phyloP scores from a whole-genome alignment of 352 stramenopile genomes.

The Globisporangium perplexum region DNA sequence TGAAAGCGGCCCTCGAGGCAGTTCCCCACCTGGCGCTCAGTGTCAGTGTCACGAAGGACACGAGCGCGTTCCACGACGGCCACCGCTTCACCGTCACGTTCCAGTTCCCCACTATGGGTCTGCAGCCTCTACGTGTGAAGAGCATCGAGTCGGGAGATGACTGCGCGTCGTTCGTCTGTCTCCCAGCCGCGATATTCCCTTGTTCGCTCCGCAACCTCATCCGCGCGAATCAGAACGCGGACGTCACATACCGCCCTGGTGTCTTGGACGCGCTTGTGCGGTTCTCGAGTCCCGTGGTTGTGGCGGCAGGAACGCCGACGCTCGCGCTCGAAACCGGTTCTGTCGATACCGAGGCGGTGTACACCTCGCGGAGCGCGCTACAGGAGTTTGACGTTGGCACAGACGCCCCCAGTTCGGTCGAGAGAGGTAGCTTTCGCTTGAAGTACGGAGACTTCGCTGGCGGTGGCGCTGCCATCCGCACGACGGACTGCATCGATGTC shows the following conservation, averaged over 20 bases:
- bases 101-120: constrained; percentile 35
- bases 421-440: constrained; percentile 42
- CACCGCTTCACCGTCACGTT: constrained; percentile 48
- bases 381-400: constrained; percentile 64
- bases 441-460: constrained; percentile 51
- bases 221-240: constrained; percentile 35
- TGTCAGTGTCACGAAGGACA: constrained; percentile 34
- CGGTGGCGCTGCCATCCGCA: constrained; percentile 21
- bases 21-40: constrained; percentile 30
- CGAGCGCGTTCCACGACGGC: constrained; percentile 39
- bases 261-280: constrained; percentile 42
- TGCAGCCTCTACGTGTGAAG: constrained; percentile 34
- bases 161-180: constrained; percentile 37
- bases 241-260: constrained; percentile 31
- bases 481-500: constrained; percentile 50
- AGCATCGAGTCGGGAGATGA: background rate
- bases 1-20: constrained; percentile 37
- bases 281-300: constrained; percentile 45
- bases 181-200: constrained; percentile 10
- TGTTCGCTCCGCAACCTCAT: constrained; percentile 31
- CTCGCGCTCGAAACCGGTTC: constrained; percentile 38
- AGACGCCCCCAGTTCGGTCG: constrained; percentile 31
- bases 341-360: constrained; percentile 23
- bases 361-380: constrained; percentile 32
- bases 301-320: constrained; percentile 22